phyloP scores from a whole-genome alignment of 805 yeast genomes.

The Candida hispaniensis region DNA sequence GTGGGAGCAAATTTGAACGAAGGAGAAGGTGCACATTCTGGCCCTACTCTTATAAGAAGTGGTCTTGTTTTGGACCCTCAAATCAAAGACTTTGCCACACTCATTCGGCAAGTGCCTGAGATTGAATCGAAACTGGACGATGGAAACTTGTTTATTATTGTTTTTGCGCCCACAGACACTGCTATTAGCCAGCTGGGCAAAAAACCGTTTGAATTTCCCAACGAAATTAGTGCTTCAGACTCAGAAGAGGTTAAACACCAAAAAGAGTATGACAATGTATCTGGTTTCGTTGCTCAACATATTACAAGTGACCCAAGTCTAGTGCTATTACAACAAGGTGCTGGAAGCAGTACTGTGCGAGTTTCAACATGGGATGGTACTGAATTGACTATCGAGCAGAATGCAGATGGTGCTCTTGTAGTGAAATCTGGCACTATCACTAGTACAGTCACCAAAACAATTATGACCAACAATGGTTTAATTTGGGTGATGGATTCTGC shows the following conservation, averaged over 20 bases:
- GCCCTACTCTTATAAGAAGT: constrained; percentile 29
- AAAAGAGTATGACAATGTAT: constrained; percentile 45
- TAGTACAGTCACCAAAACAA: constrained; percentile 11
- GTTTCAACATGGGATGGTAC: no score
- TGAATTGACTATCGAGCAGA: constrained; percentile 17
- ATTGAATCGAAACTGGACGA: constrained; percentile 41
- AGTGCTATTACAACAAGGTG: no score
- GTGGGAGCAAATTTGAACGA: no score
- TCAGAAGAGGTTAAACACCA: no score
- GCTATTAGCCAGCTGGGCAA: constrained; percentile 41
- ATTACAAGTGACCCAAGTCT: constrained; percentile 1
- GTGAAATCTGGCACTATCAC: constrained; percentile 17
- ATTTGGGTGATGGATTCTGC: constrained; percentile 25
- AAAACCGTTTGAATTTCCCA: constrained; percentile 83
- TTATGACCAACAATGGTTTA: constrained; percentile 22
- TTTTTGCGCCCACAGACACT: constrained; percentile 61
- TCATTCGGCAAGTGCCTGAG: constrained; percentile 52
- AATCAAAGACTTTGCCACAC: constrained; percentile 55
- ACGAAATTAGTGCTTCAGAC: constrained; percentile 32
- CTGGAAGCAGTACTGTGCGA: constrained; percentile 13
- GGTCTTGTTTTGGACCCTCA: constrained; percentile 34
- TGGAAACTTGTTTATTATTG: constrained; percentile 35
- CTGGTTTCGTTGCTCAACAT: constrained; percentile 53
- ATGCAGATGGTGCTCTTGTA: constrained; percentile 16
- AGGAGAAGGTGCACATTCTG: constrained; percentile 27